These are phyloP conservation scores for Cucurbita pepo DNA, from an alignment of 306 rosid genomes.

Conservation along the genomic window DNA sequence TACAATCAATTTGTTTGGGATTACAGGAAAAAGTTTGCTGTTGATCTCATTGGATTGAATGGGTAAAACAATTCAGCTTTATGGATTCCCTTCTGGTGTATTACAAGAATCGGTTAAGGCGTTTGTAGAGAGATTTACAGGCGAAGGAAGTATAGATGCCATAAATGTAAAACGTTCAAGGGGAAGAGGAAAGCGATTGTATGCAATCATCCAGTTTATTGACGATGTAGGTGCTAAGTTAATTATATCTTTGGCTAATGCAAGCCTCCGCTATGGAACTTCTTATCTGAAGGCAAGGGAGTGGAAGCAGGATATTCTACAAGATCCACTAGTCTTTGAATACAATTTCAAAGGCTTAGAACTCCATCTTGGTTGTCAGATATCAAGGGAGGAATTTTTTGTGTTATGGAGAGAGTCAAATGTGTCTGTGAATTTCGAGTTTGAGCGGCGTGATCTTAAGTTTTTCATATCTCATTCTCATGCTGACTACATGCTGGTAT, in stretches of 20 bases:
- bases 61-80: slow-evolving; percentile 53
- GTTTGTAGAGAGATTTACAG: slow-evolving; percentile 38
- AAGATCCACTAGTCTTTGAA: slow-evolving; percentile 24
- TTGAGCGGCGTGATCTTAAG: slow-evolving; percentile 22
- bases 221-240: slow-evolving; percentile 8
- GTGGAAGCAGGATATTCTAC: slow-evolving; percentile 32
- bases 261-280: slow-evolving; percentile 5
- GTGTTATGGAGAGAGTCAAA: slow-evolving; percentile 18
- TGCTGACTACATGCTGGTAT: slow-evolving; percentile 32
- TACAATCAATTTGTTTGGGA: neutral
- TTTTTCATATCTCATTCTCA: slow-evolving; percentile 10
- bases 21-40: neutral
- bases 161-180: slow-evolving; percentile 28
- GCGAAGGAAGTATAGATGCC: slow-evolving; percentile 42
- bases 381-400: slow-evolving; percentile 25
- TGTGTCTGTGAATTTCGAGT: slow-evolving; percentile 36
- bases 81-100: slow-evolving; percentile 40
- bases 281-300: slow-evolving; percentile 27
- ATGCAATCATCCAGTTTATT: slow-evolving; percentile 55
- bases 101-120: slow-evolving; percentile 4
- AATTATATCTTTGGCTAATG: slow-evolving; percentile 17
- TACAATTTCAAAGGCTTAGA: slow-evolving; percentile 20
- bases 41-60: slow-evolving; percentile 9
- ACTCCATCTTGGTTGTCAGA: slow-evolving; percentile 53
- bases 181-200: slow-evolving; percentile 15